Base-by-base conservation (phyloP, 2,329 filamentous ascomycete genomes). In the Nigrospora osmanthi region DNA sequence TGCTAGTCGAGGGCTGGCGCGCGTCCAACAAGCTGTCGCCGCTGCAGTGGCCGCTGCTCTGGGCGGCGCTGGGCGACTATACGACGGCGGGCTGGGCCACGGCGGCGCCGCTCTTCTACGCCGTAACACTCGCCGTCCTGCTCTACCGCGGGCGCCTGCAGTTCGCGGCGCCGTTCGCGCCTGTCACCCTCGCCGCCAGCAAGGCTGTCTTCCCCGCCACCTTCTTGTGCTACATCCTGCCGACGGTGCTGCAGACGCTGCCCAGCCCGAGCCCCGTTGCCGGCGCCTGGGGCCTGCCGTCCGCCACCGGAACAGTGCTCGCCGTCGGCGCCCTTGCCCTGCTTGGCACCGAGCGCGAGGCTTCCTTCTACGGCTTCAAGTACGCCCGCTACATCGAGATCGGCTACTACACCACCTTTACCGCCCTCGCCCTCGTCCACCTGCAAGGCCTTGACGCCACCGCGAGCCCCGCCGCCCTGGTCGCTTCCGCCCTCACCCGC, bases 1-100 rank as follows among this genome's bases (percentile, higher is more conserved):
- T 44, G 36, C 35, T 44, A 2, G 42, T 44, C 35, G 42, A 44
- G 17, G 42, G 42, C 28, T 44, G 42, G 42, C 42, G 42, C 14
- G 17, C 35, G 15, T 30, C 11, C 35, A 38, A 44, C 30, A 39
- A 32, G 9, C 7, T 34, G 9, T 39, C 42, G 6, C 15, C 17
- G 16, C 35, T 35, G 15, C 42, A 44, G 17, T 44, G 42, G 42
- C 42, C 42, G n/a, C 23, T 44, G 3, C 6, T 38, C 10, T 44
- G 42, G 42, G 17, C 28, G 11, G 13, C 30, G 4, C 30, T 44
- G 10, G 42, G 42, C n/a, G 42, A 44, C 30, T 32, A 23, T 13
- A 9, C 38, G n/a, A 12, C 38, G 2, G 36, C 36, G 2, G 35
- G 35, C 1, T 44, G 42, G 42, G 15, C n/a, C 12, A 36, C 7